These are phyloP conservation scores for Dactylellina cionopaga DNA, from an alignment of 2,329 filamentous ascomycete species.

Conservation along the genomic window DNA sequence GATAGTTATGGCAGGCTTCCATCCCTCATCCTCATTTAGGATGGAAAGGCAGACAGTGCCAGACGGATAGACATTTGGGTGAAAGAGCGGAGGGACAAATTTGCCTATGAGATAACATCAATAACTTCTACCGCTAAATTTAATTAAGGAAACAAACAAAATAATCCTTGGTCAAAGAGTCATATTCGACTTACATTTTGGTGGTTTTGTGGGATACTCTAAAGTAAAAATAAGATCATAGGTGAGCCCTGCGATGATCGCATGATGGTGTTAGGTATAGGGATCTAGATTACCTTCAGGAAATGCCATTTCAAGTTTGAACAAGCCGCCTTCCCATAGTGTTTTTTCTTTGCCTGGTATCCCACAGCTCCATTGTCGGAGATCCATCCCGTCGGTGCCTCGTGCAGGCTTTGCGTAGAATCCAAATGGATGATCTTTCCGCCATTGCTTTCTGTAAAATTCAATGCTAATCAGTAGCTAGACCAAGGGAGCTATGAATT, in stretches of 20 bases:
- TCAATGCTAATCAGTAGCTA: slow-evolving; percentile 16
- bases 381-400: slow-evolving; percentile 79
- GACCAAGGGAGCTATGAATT: slow-evolving; percentile 45
- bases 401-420: slow-evolving; percentile 92
- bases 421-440: slow-evolving; percentile 94
- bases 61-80: slow-evolving; percentile 97
- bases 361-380: slow-evolving; percentile 96
- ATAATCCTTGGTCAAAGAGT: neutral
- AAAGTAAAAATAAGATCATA: slow-evolving; percentile 47
- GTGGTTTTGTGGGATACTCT: slow-evolving; percentile 99
- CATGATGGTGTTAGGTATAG: neutral
- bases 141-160: neutral
- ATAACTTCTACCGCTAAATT: too few species aligned
- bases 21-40: slow-evolving; percentile 96
- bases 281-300: slow-evolving; percentile 76
- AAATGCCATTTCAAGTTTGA: slow-evolving; percentile 92
- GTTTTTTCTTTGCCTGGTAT: slow-evolving; percentile 97
- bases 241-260: slow-evolving; percentile 17
- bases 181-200: slow-evolving; percentile 80
- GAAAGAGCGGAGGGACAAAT: slow-evolving; percentile 94
- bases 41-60: slow-evolving; percentile 98
- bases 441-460: slow-evolving; percentile 86
- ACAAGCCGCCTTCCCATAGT: slow-evolving; percentile 95
- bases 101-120: slow-evolving; percentile 77
- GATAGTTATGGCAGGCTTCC: slow-evolving; percentile 98